Conservation (phyloP, 1,284 basidiomycete genomes). For the Tylopilus sp. region DNA sequence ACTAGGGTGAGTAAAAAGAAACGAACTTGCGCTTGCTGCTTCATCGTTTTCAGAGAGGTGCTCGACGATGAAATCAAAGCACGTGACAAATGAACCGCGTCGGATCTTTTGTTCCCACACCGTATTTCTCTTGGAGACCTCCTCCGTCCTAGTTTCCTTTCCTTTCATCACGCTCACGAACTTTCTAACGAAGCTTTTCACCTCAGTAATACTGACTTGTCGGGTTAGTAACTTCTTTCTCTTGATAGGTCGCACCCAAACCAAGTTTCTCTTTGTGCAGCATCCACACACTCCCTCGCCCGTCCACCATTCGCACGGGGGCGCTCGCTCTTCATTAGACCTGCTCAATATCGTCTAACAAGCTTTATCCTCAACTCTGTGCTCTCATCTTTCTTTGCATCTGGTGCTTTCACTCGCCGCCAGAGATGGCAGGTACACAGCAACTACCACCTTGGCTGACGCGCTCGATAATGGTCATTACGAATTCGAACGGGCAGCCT, state of each 20-base stretch:
- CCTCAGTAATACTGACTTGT: slow-evolving; percentile 10
- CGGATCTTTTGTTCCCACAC: slow-evolving; percentile 21
- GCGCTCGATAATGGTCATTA: slow-evolving; percentile 46
- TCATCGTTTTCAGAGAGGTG: background rate
- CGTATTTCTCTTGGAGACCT: slow-evolving; percentile 15
- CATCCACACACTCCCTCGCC: slow-evolving; percentile 27
- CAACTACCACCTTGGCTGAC: slow-evolving; percentile 64
- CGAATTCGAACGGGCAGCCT: slow-evolving; percentile 47
- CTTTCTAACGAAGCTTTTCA: slow-evolving; percentile 14
- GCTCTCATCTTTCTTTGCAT: slow-evolving; percentile 6
- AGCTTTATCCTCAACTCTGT: slow-evolving; percentile 1
- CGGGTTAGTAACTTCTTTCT: slow-evolving; percentile 11
- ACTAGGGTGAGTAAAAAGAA: background rate
- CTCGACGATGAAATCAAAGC: slow-evolving; percentile 25
- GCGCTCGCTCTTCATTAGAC: background rate
- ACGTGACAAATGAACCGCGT: slow-evolving; percentile 36
- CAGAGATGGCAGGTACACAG: slow-evolving; percentile 48
- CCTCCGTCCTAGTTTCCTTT: slow-evolving; percentile 3
- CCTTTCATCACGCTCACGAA: slow-evolving; percentile 12
- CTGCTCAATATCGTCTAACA: slow-evolving; percentile 3
- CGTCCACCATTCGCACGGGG: slow-evolving; percentile 6
- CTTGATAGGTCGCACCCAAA: background rate
- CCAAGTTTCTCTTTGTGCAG: slow-evolving; percentile 3
- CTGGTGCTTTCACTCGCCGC: slow-evolving; percentile 9
- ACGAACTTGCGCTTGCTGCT: background rate